phyloP scores from a whole-genome alignment of 1,284 basidiomycete genomes.

The Volvariella surrecta region DNA sequence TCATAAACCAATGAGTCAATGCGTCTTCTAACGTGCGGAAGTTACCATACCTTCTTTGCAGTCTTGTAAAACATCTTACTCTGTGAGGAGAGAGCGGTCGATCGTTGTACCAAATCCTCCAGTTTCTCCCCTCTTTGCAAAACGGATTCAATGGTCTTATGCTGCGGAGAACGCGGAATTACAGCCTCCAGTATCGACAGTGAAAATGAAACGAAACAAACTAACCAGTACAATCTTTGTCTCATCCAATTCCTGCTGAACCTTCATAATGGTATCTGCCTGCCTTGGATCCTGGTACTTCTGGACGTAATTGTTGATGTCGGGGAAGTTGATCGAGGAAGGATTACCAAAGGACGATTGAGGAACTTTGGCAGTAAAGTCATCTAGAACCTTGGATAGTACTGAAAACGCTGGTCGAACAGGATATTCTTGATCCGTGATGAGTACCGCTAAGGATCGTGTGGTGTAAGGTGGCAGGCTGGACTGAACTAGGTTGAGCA shows the following conservation, averaged over 20 bases:
- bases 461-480: slow-evolving; percentile 5
- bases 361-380: slow-evolving; percentile 79
- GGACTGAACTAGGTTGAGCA: slow-evolving; percentile 5
- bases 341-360: slow-evolving; percentile 59
- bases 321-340: slow-evolving; percentile 57
- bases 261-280: slow-evolving; percentile 98
- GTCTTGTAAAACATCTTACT: slow-evolving; percentile 96
- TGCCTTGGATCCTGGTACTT: slow-evolving; percentile 98
- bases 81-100: slow-evolving; percentile 83
- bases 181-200: slow-evolving; percentile 2
- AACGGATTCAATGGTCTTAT: slow-evolving; percentile 99
- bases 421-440: slow-evolving; percentile 95
- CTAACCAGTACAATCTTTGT: slow-evolving; percentile 95
- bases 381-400: slow-evolving; percentile 90
- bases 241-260: slow-evolving; percentile 97
- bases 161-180: slow-evolving; percentile 37
- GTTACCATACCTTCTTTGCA: slow-evolving; percentile 70
- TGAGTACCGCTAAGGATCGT: slow-evolving; percentile 78
- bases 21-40: slow-evolving; percentile 3
- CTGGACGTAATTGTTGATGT: slow-evolving; percentile 73
- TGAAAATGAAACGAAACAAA: slow-evolving; percentile 12
- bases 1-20: not conserved
- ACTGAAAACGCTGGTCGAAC: slow-evolving; percentile 95
- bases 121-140: slow-evolving; percentile 96
- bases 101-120: slow-evolving; percentile 94